These are phyloP conservation scores for Boletus semigastroideus DNA, from an alignment of 1,284 basidiomycete species.

Conservation along the genomic window DNA sequence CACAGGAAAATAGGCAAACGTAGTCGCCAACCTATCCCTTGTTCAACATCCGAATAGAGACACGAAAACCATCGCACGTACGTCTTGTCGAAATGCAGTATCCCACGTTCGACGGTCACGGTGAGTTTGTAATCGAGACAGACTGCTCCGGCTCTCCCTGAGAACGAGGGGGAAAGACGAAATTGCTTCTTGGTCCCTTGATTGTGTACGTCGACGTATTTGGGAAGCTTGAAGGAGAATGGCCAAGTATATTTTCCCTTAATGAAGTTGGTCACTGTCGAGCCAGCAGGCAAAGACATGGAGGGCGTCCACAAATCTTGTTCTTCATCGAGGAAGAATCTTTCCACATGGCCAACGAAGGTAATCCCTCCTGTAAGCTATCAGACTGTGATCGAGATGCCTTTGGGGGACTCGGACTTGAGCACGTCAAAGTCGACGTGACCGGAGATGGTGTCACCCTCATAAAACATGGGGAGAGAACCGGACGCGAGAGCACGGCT, in stretches of 20 bases:
- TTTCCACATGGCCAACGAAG: conserved; percentile 45
- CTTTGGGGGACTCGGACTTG: conserved; percentile 46
- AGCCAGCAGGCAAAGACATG: conserved; percentile 20
- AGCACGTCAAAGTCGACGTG: conserved; percentile 44
- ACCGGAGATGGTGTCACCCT: conserved; percentile 46
- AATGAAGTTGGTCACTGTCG: conserved; percentile 34
- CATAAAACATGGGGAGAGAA: conserved; percentile 41
- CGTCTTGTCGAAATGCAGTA: conserved; percentile 43
- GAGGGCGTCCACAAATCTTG: conserved; percentile 38
- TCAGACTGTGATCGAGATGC: conserved; percentile 39
- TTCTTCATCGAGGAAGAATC: conserved; percentile 41
- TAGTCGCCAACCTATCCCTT: conserved; percentile 24
- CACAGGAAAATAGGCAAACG: conserved; percentile 43
- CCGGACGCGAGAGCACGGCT: conserved; percentile 42
- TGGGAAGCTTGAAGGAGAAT: conserved; percentile 46
- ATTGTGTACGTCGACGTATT: conserved; percentile 37
- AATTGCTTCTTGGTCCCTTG: conserved; percentile 33
- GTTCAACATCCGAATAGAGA: not conserved
- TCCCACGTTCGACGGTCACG: conserved; percentile 46
- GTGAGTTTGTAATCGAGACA: conserved; percentile 51
- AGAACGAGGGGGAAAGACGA: conserved; percentile 47
- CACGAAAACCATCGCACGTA: conserved; percentile 20
- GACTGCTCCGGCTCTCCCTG: conserved; percentile 43
- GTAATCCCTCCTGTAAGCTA: conserved; percentile 43
- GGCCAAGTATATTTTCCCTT: conserved; percentile 46